Percentiles rank a stretch among this genome's conserved stretches.
phyloP scores from a whole-genome alignment of 306 rosid species.

The Acacia melanoxylon region DNA sequence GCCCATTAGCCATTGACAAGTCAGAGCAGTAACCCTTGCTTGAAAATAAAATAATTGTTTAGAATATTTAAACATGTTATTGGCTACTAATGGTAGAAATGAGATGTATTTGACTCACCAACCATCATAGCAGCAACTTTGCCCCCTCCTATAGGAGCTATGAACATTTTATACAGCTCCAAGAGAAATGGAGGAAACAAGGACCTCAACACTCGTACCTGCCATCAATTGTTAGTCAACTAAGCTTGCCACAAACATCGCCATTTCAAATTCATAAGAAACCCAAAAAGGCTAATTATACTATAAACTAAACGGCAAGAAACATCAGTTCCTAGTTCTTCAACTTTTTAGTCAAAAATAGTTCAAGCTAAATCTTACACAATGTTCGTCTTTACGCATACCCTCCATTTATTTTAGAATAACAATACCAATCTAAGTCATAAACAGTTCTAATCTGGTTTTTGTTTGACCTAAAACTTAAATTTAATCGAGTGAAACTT shows the following conservation, averaged over 20 bases:
- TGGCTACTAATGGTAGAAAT: background rate
- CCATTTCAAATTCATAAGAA: slow-evolving; percentile 26
- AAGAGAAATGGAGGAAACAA: slow-evolving; percentile 84
- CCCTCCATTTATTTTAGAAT: background rate
- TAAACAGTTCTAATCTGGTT: slow-evolving; percentile 8
- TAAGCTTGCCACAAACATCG: slow-evolving; percentile 5
- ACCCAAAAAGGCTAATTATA: background rate
- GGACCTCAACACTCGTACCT: slow-evolving; percentile 74
- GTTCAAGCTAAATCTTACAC: background rate
- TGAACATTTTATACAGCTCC: slow-evolving; percentile 68
- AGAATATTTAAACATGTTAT: slow-evolving; percentile 34
- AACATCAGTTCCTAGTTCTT: background rate
- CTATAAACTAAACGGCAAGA: background rate
- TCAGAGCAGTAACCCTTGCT: slow-evolving; percentile 94
- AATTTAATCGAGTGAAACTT: background rate
- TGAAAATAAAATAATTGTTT: slow-evolving; percentile 33
- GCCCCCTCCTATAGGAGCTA: slow-evolving; percentile 78
- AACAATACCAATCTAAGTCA: background rate
- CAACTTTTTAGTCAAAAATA: background rate
- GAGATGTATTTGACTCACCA: slow-evolving; percentile 55
- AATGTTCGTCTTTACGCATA: background rate
- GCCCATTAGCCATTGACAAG: slow-evolving; percentile 98
- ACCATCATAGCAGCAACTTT: slow-evolving; percentile 89
- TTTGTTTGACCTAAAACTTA: background rate
- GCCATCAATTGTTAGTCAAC: slow-evolving; percentile 13